These are phyloP conservation scores for Niveomyces coronatus DNA, from an alignment of 2,329 filamentous ascomycete species.

Conservation along the genomic window DNA sequence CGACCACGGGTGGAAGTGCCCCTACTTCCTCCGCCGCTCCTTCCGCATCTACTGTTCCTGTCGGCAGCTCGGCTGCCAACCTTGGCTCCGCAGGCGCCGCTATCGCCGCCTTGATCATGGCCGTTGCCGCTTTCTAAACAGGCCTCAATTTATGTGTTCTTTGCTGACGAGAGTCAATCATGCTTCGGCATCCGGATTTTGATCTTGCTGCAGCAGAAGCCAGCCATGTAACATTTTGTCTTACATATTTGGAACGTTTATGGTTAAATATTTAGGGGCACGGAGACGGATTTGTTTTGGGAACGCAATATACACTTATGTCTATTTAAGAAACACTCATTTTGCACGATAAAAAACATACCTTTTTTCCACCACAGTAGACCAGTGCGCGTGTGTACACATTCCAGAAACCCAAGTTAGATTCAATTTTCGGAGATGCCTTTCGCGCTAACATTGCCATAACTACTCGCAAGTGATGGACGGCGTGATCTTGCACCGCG, in stretches of 20 bases:
- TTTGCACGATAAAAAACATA: conserved; percentile 8
- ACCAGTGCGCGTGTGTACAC: too few species aligned
- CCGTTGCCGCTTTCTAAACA: conserved; percentile 20
- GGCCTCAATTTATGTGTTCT: too few species aligned
- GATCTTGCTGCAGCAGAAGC: not conserved
- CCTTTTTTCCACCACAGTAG: not conserved
- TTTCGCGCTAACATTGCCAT: too few species aligned
- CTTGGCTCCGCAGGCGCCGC: conserved; percentile 23
- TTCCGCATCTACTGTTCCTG: conserved; percentile 1
- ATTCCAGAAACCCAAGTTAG: too few species aligned
- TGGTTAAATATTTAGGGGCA: conserved; percentile 3
- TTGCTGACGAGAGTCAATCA: too few species aligned
- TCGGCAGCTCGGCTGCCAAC: conserved; percentile 12
- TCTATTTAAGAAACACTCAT: conserved; percentile 10
- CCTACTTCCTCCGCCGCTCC: conserved; percentile 8
- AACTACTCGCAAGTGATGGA: too few species aligned
- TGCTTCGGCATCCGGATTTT: too few species aligned
- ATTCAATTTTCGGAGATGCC: too few species aligned
- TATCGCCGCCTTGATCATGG: conserved; percentile 20
- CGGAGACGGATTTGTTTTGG: conserved; percentile 1
- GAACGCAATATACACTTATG: too few species aligned
- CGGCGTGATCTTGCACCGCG: too few species aligned
- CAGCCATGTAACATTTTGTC: too few species aligned
- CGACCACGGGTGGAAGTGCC: conserved; percentile 9
- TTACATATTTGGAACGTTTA: conserved; percentile 1